phyloP scores from a whole-genome alignment of 768 basidiomycete genomes.

The Psilocybe tampanensis region DNA sequence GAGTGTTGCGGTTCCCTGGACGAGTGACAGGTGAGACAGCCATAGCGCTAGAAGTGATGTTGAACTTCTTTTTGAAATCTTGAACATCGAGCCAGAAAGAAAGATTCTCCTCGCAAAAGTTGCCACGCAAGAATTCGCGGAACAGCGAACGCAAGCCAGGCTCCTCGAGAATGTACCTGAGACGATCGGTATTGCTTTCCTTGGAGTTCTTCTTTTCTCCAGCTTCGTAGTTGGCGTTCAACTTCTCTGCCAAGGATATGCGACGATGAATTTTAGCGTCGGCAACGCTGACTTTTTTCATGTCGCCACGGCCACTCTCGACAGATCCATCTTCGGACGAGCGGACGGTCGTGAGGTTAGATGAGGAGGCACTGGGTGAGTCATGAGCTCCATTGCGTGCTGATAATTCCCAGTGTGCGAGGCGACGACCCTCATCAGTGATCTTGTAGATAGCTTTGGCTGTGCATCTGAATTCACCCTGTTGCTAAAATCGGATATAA shows the following conservation, averaged over 20 bases:
- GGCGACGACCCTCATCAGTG: conserved; percentile 86
- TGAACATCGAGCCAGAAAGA: conserved; percentile 97
- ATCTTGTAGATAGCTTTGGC: conserved; percentile 94
- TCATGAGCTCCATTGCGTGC: conserved; percentile 41
- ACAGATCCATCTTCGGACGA: conserved; percentile 59
- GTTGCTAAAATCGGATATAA: conserved; percentile 54
- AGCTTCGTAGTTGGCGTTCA: conserved; percentile 57
- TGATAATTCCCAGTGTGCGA: conserved; percentile 80
- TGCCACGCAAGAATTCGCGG: conserved; percentile 90
- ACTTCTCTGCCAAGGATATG: conserved; percentile 75
- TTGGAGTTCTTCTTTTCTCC: conserved; percentile 61
- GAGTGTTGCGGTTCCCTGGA: conserved; percentile 48
- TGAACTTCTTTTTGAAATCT: conserved; percentile 96
- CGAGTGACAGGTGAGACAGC: conserved; percentile 49
- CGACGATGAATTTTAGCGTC: conserved; percentile 76
- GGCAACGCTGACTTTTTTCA: conserved; percentile 34
- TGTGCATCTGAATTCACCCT: conserved; percentile 95
- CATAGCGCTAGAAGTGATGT: conserved; percentile 90
- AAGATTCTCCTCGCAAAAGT: conserved; percentile 98
- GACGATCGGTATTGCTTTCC: conserved; percentile 91
- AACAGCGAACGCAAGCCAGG: conserved; percentile 87
- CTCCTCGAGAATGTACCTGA: conserved; percentile 92
- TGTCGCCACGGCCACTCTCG: conserved; percentile 29
- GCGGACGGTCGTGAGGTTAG: conserved; percentile 61
- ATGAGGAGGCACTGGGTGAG: conserved; percentile 68